Conservation (phyloP, 1,139 yeast species). For the Yamadazyma jaroonii region DNA sequence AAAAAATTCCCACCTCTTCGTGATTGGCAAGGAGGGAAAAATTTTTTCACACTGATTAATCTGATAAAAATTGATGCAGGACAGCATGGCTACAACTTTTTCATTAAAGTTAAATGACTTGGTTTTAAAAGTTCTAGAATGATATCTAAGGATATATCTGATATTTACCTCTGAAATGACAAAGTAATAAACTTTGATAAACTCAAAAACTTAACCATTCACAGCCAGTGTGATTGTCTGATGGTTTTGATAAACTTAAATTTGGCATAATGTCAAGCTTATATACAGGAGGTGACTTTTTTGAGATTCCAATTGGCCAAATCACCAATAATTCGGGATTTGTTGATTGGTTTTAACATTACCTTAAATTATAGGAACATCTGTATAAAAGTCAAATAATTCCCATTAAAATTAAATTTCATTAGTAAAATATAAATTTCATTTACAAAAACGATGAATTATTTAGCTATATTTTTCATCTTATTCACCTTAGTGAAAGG, state of each 20-base stretch:
- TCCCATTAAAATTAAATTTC: no score
- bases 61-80: conserved; percentile 7
- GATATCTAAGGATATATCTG: no score
- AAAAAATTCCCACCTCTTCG: no score
- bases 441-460: neutral
- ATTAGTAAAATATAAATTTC: no score
- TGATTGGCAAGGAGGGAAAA: conserved; percentile 1
- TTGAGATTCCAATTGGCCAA: no score
- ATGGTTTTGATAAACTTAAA: conserved; percentile 1
- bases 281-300: no score
- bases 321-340: no score
- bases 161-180: no score
- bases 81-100: neutral
- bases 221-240: neutral
- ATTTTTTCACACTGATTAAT: conserved; percentile 8
- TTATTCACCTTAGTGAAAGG: conserved; percentile 1
- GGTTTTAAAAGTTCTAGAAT: no score
- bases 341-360: conserved; percentile 1
- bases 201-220: neutral
- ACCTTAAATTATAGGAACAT: no score
- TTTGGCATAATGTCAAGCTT: neutral
- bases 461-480: neutral
- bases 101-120: neutral
- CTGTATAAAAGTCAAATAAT: no score
- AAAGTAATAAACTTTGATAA: no score